Evolutionary conservation across 1,284 basidiomycete genomes (phyloP), one percentile per base, ranked within the genome.

Genomic region (Entoloma clypeatum): DNA sequence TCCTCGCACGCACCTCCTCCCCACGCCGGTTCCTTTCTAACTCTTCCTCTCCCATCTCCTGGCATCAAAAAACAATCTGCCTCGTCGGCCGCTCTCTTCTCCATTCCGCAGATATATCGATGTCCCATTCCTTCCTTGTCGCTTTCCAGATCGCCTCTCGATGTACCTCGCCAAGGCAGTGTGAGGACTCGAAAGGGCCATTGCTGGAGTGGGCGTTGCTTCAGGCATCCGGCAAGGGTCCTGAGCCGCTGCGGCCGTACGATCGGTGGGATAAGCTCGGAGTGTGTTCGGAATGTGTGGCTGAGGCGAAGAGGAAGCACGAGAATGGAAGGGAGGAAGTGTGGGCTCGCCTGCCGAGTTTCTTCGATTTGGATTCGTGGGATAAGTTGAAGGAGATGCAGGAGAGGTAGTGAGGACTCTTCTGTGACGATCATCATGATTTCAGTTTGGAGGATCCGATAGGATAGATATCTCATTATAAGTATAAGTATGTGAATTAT

Each of bases 11-110:
- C 7, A 50, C 48, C 17, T 59, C 67, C 41, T 54, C 60, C n/a
- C 53, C 62, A 14, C 53, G 58, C 7, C 59, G 68, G 3, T 55
- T 69, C 30, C 58, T 69, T 27, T 57, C 63, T n/a, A 55, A 62
- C 32, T 48, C 64, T 3, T 44, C 57, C 1, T 39, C 47, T 7
- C 61, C 66, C 40, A 57, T 70, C 6, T 59, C 61, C 2, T 68
- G 68, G 68, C 53, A 57, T 18, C 59, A 64, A 24, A 70, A 70
- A 39, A 58, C 62, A 4, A 49, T 64, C 25, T 59, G 61, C 41
- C 59, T 68, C 30, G 58, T 67, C 3, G 67, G 64, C n/a, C 55
- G 66, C 23, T 64, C 69, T 41, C 57, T 62, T 9, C 57, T 71
- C 14, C 57, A 61, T 17, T 57, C 57, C 44, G 67, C 68, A n/a